Evolutionary conservation across 2,329 filamentous ascomycete genomes (phyloP).

Genomic region (Fulvia fulva): DNA sequence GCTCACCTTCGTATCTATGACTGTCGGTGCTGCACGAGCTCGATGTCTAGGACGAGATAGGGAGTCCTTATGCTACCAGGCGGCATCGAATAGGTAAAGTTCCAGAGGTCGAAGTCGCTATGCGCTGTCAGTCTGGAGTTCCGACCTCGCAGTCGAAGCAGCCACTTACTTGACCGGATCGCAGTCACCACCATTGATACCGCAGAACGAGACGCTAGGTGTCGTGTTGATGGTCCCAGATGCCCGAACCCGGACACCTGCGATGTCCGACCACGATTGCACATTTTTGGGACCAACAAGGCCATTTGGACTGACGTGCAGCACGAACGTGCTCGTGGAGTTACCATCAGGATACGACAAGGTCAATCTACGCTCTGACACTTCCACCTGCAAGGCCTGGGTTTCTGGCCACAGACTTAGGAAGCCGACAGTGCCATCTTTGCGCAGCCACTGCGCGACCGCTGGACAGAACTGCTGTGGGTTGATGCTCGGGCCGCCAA

Average conservation of each 20-base stretch:
- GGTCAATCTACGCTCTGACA: slow-evolving; percentile 35
- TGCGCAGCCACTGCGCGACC: slow-evolving; percentile 54
- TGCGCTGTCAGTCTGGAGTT: neutral
- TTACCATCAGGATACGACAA: slow-evolving; percentile 55
- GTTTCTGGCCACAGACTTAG: slow-evolving; percentile 28
- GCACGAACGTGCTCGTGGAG: slow-evolving; percentile 15
- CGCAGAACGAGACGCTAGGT: slow-evolving; percentile 16
- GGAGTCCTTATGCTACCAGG: slow-evolving; percentile 10
- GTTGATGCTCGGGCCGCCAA: slow-evolving; percentile 54
- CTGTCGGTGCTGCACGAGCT: slow-evolving; percentile 5
- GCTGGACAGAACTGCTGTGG: slow-evolving; percentile 56
- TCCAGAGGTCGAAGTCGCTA: slow-evolving; percentile 20
- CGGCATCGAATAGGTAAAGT: slow-evolving; percentile 19
- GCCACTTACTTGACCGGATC: slow-evolving; percentile 17
- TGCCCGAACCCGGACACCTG: slow-evolving; percentile 9
- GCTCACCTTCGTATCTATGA: slow-evolving; percentile 2
- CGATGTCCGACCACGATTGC: slow-evolving; percentile 13
- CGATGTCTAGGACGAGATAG: slow-evolving; percentile 15
- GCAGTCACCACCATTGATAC: slow-evolving; percentile 13
- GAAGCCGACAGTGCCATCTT: slow-evolving; percentile 18
- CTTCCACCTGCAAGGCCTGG: slow-evolving; percentile 12
- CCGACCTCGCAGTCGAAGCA: neutral
- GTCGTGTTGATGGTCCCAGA: slow-evolving; percentile 9
- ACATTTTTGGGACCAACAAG: slow-evolving; percentile 12
- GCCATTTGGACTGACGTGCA: slow-evolving; percentile 16